Evolutionary conservation across 371 early-diverging fungal genomes (phyloP), one percentile per base, ranked within the genome.

Genomic region (Lichtheimia ramosa): DNA sequence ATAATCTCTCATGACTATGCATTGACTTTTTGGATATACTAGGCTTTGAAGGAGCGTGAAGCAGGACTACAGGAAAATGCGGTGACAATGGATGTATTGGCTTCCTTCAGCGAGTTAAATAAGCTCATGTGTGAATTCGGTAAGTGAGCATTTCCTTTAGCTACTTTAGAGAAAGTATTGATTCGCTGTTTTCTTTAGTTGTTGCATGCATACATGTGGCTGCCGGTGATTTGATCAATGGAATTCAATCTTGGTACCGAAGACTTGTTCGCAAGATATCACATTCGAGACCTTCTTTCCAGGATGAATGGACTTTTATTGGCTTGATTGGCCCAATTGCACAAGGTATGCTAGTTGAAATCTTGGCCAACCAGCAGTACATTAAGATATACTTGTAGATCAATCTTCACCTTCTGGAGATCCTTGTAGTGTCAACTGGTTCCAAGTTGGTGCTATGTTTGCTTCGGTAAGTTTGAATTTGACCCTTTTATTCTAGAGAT

Each of bases 161-260:
- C 3, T 12, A 0, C 7, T 8, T 39, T 5, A n/a, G 4, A 27
- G 16, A 18, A 16, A 13, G 14, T 34, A 7, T 27, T 51, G 13
- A 13, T 7, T 16, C 24, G 5, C 20, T 16, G 15, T 27, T 12
- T 21, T 14, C 41, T 18, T 15, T 64, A 65, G 73, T 76, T 2
- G 62, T 66, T 41, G 68, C 65, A 7, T 73, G 73, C 34, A 74
- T 79, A 20, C 58, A 61, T 3, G 62, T 70, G 28, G 62, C 58
- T 4, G 64, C 65, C 3, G 66, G 60, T 14, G 80, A 79, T 49
- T 52, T 69, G 15, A 74, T 79, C 15, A 48, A 69, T 20, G 80
- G 80, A 5, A 49, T 79, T 6, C 71, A 72, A 24, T 40, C 73
- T 7, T 79, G 80, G 80, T 76, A 70, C 27, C 70, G 68, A 14